These are phyloP conservation scores for Pseudogymnoascus sp. DNA, from an alignment of 2,329 filamentous ascomycete species.

Conservation along the genomic window DNA sequence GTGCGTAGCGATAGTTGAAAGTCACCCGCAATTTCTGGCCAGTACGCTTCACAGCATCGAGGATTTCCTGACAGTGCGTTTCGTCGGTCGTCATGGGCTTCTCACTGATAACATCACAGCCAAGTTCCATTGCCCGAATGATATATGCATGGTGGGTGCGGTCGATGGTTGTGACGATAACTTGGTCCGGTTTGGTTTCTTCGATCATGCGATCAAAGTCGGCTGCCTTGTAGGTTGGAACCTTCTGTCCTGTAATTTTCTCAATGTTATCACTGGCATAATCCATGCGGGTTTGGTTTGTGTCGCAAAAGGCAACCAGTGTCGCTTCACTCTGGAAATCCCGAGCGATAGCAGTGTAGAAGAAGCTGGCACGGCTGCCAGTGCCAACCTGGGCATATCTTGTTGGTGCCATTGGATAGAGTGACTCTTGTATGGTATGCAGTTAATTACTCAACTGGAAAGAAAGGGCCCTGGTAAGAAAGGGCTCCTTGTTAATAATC, in stretches of 20 bases:
- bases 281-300: constrained; percentile 52
- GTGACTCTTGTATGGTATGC: background rate
- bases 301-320: constrained; percentile 52
- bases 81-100: constrained; percentile 60
- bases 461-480: background rate
- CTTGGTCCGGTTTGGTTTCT: constrained; percentile 50
- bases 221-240: constrained; percentile 47
- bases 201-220: constrained; percentile 53
- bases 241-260: constrained; percentile 37
- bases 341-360: constrained; percentile 50
- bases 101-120: constrained; percentile 54
- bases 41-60: constrained; percentile 46
- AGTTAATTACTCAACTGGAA: background rate
- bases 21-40: constrained; percentile 46
- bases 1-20: constrained; percentile 59
- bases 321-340: constrained; percentile 44
- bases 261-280: constrained; percentile 46
- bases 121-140: constrained; percentile 49
- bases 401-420: constrained; percentile 25
- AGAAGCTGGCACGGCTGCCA: constrained; percentile 53
- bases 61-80: constrained; percentile 46
- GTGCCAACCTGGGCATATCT: constrained; percentile 51
- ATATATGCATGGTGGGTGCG: constrained; percentile 56
- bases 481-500: background rate
- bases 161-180: constrained; percentile 58